These are phyloP conservation scores for Coemansia sp. DNA, from an alignment of 192 early-diverging fungal genomes.

Conservation along the genomic window DNA sequence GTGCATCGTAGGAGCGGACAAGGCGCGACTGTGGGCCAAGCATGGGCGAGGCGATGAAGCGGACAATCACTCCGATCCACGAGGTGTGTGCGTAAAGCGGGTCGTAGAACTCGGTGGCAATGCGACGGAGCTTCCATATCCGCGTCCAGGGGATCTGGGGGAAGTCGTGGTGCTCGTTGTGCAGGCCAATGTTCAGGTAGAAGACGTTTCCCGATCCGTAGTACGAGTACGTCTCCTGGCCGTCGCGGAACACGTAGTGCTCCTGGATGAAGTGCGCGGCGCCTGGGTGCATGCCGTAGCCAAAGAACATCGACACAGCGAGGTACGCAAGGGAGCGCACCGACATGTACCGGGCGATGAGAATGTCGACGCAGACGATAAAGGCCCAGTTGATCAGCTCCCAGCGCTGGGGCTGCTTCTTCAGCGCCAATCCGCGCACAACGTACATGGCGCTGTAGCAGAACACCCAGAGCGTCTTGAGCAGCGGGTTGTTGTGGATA, in stretches of 20 bases:
- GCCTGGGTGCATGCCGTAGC: conserved; percentile 85
- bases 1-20: conserved; percentile 66
- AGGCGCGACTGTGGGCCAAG: conserved; percentile 82
- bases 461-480: conserved; percentile 75
- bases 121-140: conserved; percentile 70
- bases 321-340: conserved; percentile 65
- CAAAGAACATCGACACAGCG: conserved; percentile 71
- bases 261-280: conserved; percentile 97
- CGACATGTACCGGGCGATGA: conserved; percentile 62
- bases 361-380: conserved; percentile 56
- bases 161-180: conserved; percentile 99
- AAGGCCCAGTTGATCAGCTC: conserved; percentile 68
- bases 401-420: conserved; percentile 67
- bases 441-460: conserved; percentile 85
- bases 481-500: conserved; percentile 65
- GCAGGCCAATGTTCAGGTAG: conserved; percentile 93
- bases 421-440: conserved; percentile 62
- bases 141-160: conserved; percentile 81
- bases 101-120: conserved; percentile 91
- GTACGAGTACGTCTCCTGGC: conserved; percentile 95
- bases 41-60: conserved; percentile 71
- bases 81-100: conserved; percentile 75
- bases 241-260: conserved; percentile 91
- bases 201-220: conserved; percentile 84
- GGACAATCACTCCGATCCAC: conserved; percentile 77